Conservation (phyloP, 2,329 filamentous ascomycete species). For the Pyricularia pennisetigena region DNA sequence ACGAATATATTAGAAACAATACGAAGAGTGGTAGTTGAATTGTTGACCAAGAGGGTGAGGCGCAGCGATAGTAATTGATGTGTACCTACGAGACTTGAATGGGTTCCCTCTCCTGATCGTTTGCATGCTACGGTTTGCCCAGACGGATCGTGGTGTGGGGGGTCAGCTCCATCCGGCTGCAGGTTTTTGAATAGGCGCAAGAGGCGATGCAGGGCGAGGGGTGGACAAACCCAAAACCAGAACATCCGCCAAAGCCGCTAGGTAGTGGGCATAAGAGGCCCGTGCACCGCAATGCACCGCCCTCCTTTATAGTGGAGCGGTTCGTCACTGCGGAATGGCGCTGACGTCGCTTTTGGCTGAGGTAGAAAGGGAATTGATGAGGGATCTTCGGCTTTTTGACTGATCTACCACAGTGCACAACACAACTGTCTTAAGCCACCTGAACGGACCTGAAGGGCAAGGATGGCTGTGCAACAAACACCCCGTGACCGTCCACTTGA, state of each 20-base stretch:
- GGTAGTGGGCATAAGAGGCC: background rate
- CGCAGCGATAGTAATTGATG: background rate
- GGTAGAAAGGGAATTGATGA: background rate
- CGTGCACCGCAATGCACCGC: background rate
- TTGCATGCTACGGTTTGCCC: background rate
- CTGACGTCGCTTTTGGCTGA: background rate
- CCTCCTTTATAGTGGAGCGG: background rate
- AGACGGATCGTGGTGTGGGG: background rate
- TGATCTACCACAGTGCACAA: background rate
- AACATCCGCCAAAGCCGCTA: background rate
- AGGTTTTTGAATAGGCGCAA: background rate
- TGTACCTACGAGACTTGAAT: too few relatives aligned
- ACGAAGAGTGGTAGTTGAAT: background rate
- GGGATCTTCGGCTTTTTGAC: background rate
- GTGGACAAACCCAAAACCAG: too few relatives aligned
- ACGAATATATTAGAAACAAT: background rate
- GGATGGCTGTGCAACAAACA: background rate
- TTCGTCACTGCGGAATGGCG: background rate
- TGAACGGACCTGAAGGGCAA: background rate
- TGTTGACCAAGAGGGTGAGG: background rate
- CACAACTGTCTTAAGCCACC: background rate
- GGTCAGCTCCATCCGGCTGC: background rate
- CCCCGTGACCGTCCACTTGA: background rate
- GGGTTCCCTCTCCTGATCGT: background rate
- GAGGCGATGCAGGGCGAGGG: too few relatives aligned